phyloP scores from a whole-genome alignment of 495 filamentous ascomycete genomes.

The Aspergillus ellipticus region DNA sequence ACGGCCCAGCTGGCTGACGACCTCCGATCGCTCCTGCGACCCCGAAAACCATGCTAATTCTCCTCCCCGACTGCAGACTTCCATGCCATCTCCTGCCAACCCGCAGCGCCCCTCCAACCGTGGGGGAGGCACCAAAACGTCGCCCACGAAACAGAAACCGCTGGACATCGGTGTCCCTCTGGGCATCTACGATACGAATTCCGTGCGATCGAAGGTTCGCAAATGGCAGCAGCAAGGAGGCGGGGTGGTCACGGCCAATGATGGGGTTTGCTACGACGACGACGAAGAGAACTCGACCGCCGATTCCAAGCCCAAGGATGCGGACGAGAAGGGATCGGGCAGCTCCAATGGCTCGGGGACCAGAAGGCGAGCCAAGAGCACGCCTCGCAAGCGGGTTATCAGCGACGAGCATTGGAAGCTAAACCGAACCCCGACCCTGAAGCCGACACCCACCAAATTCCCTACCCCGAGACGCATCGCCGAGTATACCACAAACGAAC shows the following conservation, averaged over 20 bases:
- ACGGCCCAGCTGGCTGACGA: not conserved
- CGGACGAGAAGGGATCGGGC: constrained; percentile 19
- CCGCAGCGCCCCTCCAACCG: constrained; percentile 39
- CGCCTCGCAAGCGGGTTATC: constrained; percentile 72
- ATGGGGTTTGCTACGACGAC: constrained; percentile 36
- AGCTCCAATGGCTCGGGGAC: constrained; percentile 4
- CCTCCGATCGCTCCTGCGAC: constrained; percentile 12
- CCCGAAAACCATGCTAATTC: constrained; percentile 16
- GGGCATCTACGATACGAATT: constrained; percentile 53
- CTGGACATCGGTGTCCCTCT: constrained; percentile 51
- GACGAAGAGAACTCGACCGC: constrained; percentile 29
- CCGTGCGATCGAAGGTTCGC: constrained; percentile 67
- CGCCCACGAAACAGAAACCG: constrained; percentile 33
- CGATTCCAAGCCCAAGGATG: constrained; percentile 25
- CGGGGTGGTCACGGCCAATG: constrained; percentile 50
- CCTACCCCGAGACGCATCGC: constrained; percentile 46
- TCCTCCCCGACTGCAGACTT: constrained; percentile 20
- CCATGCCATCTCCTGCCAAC: constrained; percentile 46
- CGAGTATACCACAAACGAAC: constrained; percentile 42
- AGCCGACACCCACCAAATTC: constrained; percentile 46
- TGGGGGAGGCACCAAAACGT: constrained; percentile 35
- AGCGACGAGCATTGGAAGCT: constrained; percentile 75
- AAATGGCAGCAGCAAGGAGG: constrained; percentile 72
- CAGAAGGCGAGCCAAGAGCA: constrained; percentile 45
- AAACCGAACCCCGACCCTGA: constrained; percentile 46